Percentiles rank a stretch among this genome's conserved stretches.
Evolutionary conservation across 2,329 filamentous ascomycete species (phyloP).

Genomic region (Arthrobotrys musiformis): DNA sequence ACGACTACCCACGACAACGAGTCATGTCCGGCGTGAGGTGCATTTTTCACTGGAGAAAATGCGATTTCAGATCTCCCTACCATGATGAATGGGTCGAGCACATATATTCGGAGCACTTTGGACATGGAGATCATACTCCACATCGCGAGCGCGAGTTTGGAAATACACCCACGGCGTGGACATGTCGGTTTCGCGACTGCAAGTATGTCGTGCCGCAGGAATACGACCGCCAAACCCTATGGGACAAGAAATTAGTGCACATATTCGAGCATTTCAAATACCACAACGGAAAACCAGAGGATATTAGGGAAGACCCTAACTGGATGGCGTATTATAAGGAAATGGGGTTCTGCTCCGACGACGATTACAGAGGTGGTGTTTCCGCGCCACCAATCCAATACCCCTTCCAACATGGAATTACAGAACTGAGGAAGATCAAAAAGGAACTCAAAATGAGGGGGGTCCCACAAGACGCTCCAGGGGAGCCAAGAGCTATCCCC

Average conservation of each 20-base stretch:
- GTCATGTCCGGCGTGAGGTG: constrained; percentile 23
- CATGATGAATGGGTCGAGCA: constrained; percentile 28
- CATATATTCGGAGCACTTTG: constrained; percentile 22
- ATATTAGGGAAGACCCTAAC: constrained; percentile 6
- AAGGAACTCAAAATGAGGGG: not conserved
- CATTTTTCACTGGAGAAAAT: constrained; percentile 38
- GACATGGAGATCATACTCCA: not conserved
- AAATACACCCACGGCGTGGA: constrained; percentile 34
- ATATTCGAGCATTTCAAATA: constrained; percentile 21
- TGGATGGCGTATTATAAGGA: constrained; percentile 44
- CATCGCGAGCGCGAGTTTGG: not conserved
- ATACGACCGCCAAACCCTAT: constrained; percentile 12
- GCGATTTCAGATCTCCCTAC: not conserved
- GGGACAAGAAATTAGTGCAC: constrained; percentile 37
- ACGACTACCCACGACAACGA: not conserved
- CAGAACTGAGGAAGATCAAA: not conserved
- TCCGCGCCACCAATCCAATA: not conserved
- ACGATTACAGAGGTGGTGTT: not conserved
- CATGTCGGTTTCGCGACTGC: constrained; percentile 30
- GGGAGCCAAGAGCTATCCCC: not conserved
- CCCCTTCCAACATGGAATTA: not conserved
- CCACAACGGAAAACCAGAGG: not conserved
- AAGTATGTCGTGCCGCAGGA: not conserved
- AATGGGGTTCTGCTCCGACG: not conserved
- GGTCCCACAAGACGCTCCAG: constrained; percentile 9